Percentiles rank a stretch among this genome's conserved stretches.
Evolutionary conservation across 768 basidiomycete species (phyloP).

Genomic region (Kwoniella newhampshirensis): DNA sequence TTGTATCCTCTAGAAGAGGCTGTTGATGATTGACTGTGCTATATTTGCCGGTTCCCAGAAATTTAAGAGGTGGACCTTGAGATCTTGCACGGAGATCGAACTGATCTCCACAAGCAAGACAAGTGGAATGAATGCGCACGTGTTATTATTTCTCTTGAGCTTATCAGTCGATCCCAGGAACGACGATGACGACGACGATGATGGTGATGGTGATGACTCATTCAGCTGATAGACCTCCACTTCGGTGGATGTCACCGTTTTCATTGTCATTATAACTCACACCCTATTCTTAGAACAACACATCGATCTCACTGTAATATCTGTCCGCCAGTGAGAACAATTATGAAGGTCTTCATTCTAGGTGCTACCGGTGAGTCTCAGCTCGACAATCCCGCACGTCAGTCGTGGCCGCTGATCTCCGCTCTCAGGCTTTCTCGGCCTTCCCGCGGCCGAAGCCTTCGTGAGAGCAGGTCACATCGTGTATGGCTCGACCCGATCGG

Average conservation of each 20-base stretch:
- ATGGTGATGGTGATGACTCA: too few species aligned
- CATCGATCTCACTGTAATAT: too few species aligned
- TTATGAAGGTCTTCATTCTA: slow-evolving; percentile 49
- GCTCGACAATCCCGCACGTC: too few species aligned
- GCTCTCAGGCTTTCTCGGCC: slow-evolving; percentile 56
- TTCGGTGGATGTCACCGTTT: background rate
- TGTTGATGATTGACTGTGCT: slow-evolving; percentile 2
- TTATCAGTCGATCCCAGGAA: background rate
- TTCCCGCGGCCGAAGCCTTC: slow-evolving; percentile 57
- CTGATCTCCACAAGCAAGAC: background rate
- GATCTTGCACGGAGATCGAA: background rate
- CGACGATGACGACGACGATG: too few species aligned
- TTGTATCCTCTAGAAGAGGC: background rate
- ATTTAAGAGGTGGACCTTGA: slow-evolving; percentile 6
- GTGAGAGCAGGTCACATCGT: slow-evolving; percentile 58
- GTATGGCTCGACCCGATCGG: slow-evolving; percentile 57
- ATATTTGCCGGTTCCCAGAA: background rate
- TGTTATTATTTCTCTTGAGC: background rate
- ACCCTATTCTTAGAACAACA: background rate
- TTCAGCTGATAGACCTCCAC: background rate
- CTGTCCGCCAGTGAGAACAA: background rate
- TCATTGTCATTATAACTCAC: background rate
- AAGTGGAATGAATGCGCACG: background rate
- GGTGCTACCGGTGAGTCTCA: slow-evolving; percentile 56
- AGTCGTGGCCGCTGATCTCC: background rate